These are phyloP conservation scores for Glomus cerebriforme DNA, from an alignment of 192 early-diverging fungal genomes.

Conservation along the genomic window DNA sequence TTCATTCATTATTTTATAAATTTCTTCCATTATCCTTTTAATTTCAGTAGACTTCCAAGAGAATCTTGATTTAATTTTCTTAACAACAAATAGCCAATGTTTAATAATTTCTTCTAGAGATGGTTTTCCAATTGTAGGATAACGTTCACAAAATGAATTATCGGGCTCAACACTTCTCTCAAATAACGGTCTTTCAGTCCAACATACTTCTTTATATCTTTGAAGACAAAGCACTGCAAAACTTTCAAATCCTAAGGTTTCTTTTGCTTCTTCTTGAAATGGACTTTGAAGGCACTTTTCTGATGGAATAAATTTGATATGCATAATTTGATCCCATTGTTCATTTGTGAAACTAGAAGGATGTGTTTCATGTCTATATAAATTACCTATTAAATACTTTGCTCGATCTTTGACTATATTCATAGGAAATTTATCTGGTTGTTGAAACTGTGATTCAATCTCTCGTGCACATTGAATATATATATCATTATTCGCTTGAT, in stretches of 20 bases:
- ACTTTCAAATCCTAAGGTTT: background rate
- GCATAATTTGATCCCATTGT: background rate
- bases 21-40: background rate
- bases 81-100: background rate
- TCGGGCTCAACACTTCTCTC: background rate
- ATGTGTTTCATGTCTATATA: background rate
- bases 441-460: background rate
- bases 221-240: background rate
- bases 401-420: background rate
- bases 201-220: background rate
- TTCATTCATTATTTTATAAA: background rate
- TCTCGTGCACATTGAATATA: slow-evolving; percentile 16
- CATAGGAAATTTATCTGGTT: background rate
- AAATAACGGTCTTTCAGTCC: slow-evolving; percentile 1
- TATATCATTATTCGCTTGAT: background rate
- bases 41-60: too few relatives aligned
- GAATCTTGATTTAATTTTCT: too few relatives aligned
- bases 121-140: background rate
- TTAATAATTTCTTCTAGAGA: background rate
- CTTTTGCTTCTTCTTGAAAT: background rate
- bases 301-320: background rate
- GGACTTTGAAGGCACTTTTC: background rate
- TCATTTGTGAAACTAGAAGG: background rate
- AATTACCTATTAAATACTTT: background rate
- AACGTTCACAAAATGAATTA: background rate